Conservation (phyloP, 257 asterid species). For the Lycium barbarum region DNA sequence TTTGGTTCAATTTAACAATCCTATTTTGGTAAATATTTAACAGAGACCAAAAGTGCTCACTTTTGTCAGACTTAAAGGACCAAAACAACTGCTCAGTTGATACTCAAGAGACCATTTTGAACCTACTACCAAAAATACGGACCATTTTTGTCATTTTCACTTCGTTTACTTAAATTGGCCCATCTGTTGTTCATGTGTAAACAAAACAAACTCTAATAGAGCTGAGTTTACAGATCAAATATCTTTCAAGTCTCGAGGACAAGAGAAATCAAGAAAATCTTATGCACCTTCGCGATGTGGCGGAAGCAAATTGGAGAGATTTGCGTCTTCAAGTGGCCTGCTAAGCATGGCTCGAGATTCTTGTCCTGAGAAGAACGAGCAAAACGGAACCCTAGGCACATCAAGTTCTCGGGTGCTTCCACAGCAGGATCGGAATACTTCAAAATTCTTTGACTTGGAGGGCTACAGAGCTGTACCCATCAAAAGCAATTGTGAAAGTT, state of each 20-base stretch:
- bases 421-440: constrained; percentile 19
- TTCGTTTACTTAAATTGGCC: not conserved
- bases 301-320: constrained; percentile 23
- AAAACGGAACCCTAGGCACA: constrained; percentile 21
- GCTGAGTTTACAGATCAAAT: constrained; percentile 36
- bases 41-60: no score
- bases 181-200: not conserved
- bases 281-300: constrained; percentile 22
- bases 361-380: constrained; percentile 33
- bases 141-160: not conserved
- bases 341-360: constrained; percentile 28
- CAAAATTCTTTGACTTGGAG: constrained; percentile 32
- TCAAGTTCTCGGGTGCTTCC: constrained; percentile 26
- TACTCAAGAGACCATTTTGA: no score
- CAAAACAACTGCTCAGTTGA: no score
- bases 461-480: constrained; percentile 8
- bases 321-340: constrained; percentile 28
- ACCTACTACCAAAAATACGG: no score
- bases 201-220: not conserved
- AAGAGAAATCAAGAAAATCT: constrained; percentile 31
- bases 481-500: constrained; percentile 24
- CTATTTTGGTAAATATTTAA: no score
- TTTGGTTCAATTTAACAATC: no score
- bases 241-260: constrained; percentile 35
- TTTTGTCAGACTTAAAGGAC: no score